phyloP scores from a whole-genome alignment of 139 green algal species.

The Chlorella sorokiniana region DNA sequence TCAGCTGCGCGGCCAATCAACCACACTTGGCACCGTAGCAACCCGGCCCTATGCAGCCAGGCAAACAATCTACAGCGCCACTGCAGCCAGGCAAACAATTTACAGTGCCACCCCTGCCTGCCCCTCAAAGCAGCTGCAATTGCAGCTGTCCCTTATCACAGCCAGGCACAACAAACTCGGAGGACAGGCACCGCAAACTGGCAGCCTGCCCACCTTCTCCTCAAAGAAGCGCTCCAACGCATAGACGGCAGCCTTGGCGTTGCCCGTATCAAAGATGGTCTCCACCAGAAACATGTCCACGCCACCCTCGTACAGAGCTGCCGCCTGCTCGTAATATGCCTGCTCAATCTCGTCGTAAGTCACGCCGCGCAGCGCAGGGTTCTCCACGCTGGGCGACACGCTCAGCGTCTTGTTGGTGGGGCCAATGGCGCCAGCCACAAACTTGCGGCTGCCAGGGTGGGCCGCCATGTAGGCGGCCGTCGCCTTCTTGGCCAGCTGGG shows the following conservation, averaged over 20 bases:
- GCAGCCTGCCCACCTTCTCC: slow-evolving; percentile 40
- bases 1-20: no score
- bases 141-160: no score
- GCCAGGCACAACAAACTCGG: no score
- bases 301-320: slow-evolving; percentile 86
- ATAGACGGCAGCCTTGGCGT: slow-evolving; percentile 95
- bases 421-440: slow-evolving; percentile 94
- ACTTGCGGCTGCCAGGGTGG: slow-evolving; percentile 82
- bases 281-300: slow-evolving; percentile 98
- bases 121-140: no score
- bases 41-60: no score
- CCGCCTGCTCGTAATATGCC: slow-evolving; percentile 92
- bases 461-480: slow-evolving; percentile 74
- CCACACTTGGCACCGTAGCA: no score
- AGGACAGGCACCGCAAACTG: no score
- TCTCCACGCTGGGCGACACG: slow-evolving; percentile 96
- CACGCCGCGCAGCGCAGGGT: slow-evolving; percentile 89
- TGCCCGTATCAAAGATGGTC: slow-evolving; percentile 99
- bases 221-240: slow-evolving; percentile 94
- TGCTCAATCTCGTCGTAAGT: slow-evolving; percentile 96
- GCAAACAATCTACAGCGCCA: no score
- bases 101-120: no score
- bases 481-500: slow-evolving; percentile 83
- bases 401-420: slow-evolving; percentile 97
- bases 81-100: not conserved